phyloP scores from a whole-genome alignment of 164 flowering plant species.

The Annona cherimola region DNA sequence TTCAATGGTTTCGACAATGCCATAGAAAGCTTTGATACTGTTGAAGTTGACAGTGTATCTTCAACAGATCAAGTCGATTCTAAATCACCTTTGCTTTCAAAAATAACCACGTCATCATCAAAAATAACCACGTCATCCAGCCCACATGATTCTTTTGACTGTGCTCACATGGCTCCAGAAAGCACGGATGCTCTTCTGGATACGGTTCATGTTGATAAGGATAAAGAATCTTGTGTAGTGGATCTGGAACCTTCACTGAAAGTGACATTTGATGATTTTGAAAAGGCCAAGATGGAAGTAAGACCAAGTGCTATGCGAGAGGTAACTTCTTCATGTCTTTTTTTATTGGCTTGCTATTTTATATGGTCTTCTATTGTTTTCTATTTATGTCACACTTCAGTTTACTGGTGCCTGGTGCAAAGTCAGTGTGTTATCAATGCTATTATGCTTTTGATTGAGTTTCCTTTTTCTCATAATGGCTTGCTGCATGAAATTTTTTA shows the following conservation, averaged over 20 bases:
- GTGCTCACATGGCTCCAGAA: slow-evolving; percentile 5
- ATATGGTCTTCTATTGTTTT: neutral
- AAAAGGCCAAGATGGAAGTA: slow-evolving; percentile 77
- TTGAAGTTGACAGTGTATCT: neutral
- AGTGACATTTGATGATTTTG: slow-evolving; percentile 68
- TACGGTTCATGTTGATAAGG: slow-evolving; percentile 2
- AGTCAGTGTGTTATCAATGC: neutral
- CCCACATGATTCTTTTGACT: slow-evolving; percentile 7
- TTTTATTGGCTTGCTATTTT: neutral
- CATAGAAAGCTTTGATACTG: neutral
- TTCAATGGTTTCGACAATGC: neutral
- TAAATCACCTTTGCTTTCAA: slow-evolving; percentile 24
- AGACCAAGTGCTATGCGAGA: slow-evolving; percentile 99
- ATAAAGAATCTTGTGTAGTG: slow-evolving; percentile 6
- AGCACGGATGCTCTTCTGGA: slow-evolving; percentile 4
- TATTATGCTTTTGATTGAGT: neutral
- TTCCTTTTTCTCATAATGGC: neutral
- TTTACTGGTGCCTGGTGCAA: neutral
- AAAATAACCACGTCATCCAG: slow-evolving; percentile 22
- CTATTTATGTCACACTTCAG: neutral
- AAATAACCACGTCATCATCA: slow-evolving; percentile 20
- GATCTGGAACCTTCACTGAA: slow-evolving; percentile 27
- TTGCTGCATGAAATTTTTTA: neutral
- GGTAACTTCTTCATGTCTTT: slow-evolving; percentile 41
- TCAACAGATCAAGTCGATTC: slow-evolving; percentile 23